A percentile compares a stretch with the other conserved stretches of the same genome.
Evolutionary conservation across 2,329 filamentous ascomycete species (phyloP).

Genomic region (Triangularia setosa): DNA sequence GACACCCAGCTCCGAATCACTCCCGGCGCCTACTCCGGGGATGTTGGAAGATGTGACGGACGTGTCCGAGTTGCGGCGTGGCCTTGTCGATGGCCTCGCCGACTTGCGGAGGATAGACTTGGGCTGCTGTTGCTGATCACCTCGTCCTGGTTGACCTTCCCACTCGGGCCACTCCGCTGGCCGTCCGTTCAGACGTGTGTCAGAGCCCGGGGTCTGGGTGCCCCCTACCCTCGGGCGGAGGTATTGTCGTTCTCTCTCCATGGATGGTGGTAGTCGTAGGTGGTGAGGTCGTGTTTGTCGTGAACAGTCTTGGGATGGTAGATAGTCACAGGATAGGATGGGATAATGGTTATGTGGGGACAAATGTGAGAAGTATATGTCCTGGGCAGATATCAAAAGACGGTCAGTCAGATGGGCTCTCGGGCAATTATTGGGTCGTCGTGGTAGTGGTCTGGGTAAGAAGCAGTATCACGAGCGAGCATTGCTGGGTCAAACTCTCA

Average conservation of each 20-base stretch:
- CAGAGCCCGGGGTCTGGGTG: constrained; percentile 15
- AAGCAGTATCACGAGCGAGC: constrained; percentile 21
- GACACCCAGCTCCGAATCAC: constrained; percentile 20
- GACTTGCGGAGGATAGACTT: constrained; percentile 26
- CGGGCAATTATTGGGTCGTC: constrained; percentile 19
- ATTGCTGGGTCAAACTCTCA: constrained; percentile 24
- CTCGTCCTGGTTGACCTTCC: constrained; percentile 13
- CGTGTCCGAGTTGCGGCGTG: constrained; percentile 27
- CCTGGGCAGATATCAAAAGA: not conserved
- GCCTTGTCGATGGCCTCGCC: constrained; percentile 16
- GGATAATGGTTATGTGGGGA: not conserved
- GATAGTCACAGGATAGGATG: not conserved
- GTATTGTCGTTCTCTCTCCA: constrained; percentile 26
- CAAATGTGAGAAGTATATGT: not conserved
- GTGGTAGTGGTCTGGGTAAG: constrained; percentile 16
- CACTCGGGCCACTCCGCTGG: constrained; percentile 23
- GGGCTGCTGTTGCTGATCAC: constrained; percentile 12
- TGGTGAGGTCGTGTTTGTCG: not conserved
- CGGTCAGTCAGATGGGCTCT: constrained; percentile 1
- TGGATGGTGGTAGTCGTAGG: constrained; percentile 4
- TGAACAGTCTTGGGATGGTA: not conserved
- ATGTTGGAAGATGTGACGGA: constrained; percentile 27
- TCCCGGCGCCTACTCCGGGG: constrained; percentile 17
- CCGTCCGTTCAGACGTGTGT: constrained; percentile 17
- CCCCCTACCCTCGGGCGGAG: constrained; percentile 24